phyloP scores from a whole-genome alignment of 2,329 filamentous ascomycete genomes.

The Diplodia intermedia region DNA sequence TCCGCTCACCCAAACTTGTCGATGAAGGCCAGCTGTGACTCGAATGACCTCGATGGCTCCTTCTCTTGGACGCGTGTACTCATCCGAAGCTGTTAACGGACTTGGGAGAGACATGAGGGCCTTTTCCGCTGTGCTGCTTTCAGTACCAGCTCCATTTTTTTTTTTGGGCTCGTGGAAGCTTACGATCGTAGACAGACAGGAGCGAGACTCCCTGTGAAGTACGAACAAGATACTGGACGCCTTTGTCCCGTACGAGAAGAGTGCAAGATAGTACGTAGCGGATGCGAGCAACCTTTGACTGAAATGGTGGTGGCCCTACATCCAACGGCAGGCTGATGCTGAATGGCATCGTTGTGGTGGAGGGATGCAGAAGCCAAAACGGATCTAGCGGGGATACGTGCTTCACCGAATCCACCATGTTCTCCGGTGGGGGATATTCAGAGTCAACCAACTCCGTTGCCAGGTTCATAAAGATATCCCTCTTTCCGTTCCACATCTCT shows the following conservation, averaged over 20 bases:
- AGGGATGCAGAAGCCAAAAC: conserved; percentile 59
- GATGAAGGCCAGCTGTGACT: conserved; percentile 61
- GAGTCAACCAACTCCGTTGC: conserved; percentile 60
- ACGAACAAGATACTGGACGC: conserved; percentile 58
- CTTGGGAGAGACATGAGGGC: conserved; percentile 61
- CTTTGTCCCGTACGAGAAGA: conserved; percentile 56
- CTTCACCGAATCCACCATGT: conserved; percentile 56
- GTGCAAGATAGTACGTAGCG: conserved; percentile 59
- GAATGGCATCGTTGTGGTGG: conserved; percentile 57
- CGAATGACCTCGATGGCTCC: conserved; percentile 53
- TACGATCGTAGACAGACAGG: conserved; percentile 62
- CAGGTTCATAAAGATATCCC: conserved; percentile 59
- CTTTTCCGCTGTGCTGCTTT: conserved; percentile 54
- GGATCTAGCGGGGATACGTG: conserved; percentile 48
- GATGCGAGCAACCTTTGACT: conserved; percentile 59
- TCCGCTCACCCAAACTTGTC: conserved; percentile 66
- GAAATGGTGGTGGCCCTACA: conserved; percentile 62
- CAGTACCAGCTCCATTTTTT: not conserved
- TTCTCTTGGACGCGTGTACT: conserved; percentile 52
- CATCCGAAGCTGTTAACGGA: conserved; percentile 59
- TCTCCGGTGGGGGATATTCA: conserved; percentile 57
- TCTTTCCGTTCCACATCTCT: conserved; percentile 55
- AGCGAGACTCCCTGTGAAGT: conserved; percentile 59
- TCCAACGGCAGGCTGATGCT: conserved; percentile 61
- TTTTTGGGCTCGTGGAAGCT: conserved; percentile 36